Evolutionary conservation across 495 filamentous ascomycete species (phyloP).

Genomic region (Aspergillus baeticus): DNA sequence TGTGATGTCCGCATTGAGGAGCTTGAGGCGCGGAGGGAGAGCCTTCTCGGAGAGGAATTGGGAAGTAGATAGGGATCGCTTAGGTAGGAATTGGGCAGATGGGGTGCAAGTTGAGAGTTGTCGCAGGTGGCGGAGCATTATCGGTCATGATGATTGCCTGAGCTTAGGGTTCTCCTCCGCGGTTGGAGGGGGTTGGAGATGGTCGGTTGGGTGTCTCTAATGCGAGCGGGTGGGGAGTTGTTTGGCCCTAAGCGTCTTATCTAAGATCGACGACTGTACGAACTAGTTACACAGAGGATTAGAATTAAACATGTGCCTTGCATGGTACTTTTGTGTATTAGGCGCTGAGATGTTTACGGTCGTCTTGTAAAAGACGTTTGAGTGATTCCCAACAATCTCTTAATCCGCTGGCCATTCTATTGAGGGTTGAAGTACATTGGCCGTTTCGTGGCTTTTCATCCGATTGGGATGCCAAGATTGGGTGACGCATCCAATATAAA

Average conservation of each 20-base stretch:
- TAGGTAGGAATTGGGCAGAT: not conserved
- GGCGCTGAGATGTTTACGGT: no score
- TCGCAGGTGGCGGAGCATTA: slow-evolving; percentile 3
- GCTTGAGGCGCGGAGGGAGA: slow-evolving; percentile 71
- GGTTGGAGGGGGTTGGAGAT: not conserved
- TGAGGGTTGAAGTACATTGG: no score
- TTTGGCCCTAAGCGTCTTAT: no score
- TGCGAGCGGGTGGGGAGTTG: not conserved
- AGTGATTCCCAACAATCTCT: no score
- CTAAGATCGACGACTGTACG: no score
- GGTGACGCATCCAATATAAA: not conserved
- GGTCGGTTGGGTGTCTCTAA: no score
- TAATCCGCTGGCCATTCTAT: no score
- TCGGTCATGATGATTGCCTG: not conserved
- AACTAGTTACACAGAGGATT: no score
- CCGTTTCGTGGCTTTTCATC: not conserved
- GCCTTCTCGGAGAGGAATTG: slow-evolving; percentile 41
- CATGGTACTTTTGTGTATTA: no score
- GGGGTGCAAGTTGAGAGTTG: not conserved
- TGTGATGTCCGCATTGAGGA: slow-evolving; percentile 74
- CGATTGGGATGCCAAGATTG: no score
- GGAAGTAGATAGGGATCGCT: slow-evolving; percentile 27
- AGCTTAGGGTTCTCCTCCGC: not conserved
- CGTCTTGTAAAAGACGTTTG: no score
- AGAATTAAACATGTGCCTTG: no score